Conservation (phyloP, 2,329 filamentous ascomycete species). For the Penicillium sp. region DNA sequence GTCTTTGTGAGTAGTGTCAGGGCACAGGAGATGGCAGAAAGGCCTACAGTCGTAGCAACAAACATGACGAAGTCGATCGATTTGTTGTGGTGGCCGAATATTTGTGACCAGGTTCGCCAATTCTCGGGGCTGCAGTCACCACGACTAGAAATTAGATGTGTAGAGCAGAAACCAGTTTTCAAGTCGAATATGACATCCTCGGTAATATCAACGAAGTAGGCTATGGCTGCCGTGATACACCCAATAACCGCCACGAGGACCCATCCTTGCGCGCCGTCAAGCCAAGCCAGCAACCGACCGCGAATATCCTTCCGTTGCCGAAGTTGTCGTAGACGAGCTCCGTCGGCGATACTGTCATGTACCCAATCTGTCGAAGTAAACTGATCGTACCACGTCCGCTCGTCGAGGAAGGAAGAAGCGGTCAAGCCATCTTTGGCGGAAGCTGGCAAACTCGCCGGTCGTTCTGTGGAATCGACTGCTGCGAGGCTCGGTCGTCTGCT, state of each 20-base stretch:
- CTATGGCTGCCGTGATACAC: conserved; percentile 79
- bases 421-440: conserved; percentile 59
- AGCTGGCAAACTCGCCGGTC: conserved; percentile 24
- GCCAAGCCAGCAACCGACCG: conserved; percentile 74
- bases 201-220: conserved; percentile 86
- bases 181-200: conserved; percentile 85
- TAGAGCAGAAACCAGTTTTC: conserved; percentile 84
- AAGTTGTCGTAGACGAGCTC: conserved; percentile 82
- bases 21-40: conserved; percentile 74
- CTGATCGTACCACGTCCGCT: conserved; percentile 98
- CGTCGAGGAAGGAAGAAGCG: conserved; percentile 71
- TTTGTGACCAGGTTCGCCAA: conserved; percentile 69
- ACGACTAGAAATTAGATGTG: conserved; percentile 73
- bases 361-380: conserved; percentile 99
- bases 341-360: conserved; percentile 93
- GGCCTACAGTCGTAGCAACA: conserved; percentile 69
- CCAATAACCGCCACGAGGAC: conserved; percentile 89
- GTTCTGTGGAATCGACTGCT: conserved; percentile 55
- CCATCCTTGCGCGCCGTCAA: conserved; percentile 93
- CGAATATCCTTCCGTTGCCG: conserved; percentile 80
- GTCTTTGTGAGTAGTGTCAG: conserved; percentile 91
- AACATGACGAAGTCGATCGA: conserved; percentile 81
- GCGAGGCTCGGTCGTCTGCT: conserved; percentile 42
- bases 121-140: conserved; percentile 66
- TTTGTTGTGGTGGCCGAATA: conserved; percentile 58